Conservation (phyloP, 371 early-diverging fungal genomes). For the Mortierella sp. region DNA sequence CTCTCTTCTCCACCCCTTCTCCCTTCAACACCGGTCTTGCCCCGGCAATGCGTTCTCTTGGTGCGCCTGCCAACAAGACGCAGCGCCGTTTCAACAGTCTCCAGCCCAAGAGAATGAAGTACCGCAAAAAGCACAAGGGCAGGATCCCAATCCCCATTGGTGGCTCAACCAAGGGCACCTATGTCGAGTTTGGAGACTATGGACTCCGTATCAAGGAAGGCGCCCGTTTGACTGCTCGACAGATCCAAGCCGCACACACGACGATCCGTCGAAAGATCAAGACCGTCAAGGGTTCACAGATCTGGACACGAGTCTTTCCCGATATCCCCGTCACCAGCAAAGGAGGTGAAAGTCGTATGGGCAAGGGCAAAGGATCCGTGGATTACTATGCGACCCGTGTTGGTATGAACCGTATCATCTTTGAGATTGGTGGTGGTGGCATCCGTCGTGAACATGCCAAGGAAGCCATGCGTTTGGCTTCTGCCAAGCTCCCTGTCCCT, state of each 20-base stretch:
- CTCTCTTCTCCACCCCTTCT: conserved; percentile 43
- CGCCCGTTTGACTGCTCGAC: conserved; percentile 82
- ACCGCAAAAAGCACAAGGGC: conserved; percentile 92
- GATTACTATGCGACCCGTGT: conserved; percentile 95
- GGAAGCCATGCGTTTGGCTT: conserved; percentile 78
- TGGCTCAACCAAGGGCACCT: conserved; percentile 88
- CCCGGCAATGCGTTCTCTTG: conserved; percentile 34
- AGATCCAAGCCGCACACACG: conserved; percentile 83
- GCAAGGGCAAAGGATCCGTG: conserved; percentile 96
- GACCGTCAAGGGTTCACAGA: conserved; percentile 85
- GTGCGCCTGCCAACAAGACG: conserved; percentile 43
- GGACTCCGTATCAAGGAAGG: conserved; percentile 90
- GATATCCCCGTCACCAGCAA: conserved; percentile 94
- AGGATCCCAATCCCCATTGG: conserved; percentile 84
- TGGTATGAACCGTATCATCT: conserved; percentile 85
- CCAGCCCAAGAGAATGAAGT: conserved; percentile 83
- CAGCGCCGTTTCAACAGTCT: conserved; percentile 68
- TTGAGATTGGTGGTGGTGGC: conserved; percentile 84
- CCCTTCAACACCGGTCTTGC: conserved; percentile 36
- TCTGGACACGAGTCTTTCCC: conserved; percentile 92
- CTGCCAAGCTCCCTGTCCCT: conserved; percentile 78
- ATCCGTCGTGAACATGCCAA: conserved; percentile 83
- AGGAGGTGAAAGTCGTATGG: conserved; percentile 95
- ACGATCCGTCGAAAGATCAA: conserved; percentile 85
- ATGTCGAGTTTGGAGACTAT: conserved; percentile 89